phyloP scores from a whole-genome alignment of 2,329 filamentous ascomycete genomes.

The Exophiala spinifera region DNA sequence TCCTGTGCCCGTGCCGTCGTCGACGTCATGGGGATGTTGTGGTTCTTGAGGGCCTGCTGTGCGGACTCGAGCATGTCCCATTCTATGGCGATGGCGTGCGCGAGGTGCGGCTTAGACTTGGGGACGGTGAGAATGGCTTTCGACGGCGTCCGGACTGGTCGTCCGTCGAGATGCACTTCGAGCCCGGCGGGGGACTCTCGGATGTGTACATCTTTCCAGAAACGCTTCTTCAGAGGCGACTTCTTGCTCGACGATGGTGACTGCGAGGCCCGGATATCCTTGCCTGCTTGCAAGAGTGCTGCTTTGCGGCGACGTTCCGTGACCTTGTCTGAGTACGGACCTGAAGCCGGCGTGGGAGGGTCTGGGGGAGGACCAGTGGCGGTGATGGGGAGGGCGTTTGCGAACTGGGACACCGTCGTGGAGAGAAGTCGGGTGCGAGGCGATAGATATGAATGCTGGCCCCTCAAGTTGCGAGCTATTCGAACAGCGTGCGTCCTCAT shows the following conservation, averaged over 20 bases:
- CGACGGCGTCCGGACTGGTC: constrained; percentile 72
- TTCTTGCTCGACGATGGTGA: constrained; percentile 10
- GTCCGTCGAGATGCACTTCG: constrained; percentile 70
- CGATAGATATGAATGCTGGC: constrained; percentile 1
- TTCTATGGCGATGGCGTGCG: constrained; percentile 81
- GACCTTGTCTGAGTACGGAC: constrained; percentile 48
- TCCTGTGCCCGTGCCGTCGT: constrained; percentile 80
- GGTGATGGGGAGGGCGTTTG: constrained; percentile 54
- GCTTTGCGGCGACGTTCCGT: constrained; percentile 51
- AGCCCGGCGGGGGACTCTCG: constrained; percentile 57
- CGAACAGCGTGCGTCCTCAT: constrained; percentile 12
- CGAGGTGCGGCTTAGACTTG: constrained; percentile 72
- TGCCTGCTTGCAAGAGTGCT: constrained; percentile 47
- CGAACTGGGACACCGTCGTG: constrained; percentile 9
- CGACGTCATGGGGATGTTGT: constrained; percentile 87
- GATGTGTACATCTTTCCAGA: constrained; percentile 83
- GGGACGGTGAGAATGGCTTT: constrained; percentile 75
- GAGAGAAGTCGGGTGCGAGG: constrained; percentile 10
- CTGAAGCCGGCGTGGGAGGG: constrained; percentile 50
- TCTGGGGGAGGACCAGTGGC: constrained; percentile 59
- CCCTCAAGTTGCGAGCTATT: neutral
- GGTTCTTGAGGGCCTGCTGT: constrained; percentile 78
- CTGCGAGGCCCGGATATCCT: constrained; percentile 42
- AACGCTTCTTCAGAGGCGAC: constrained; percentile 63
- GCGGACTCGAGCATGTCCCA: constrained; percentile 84